Evolutionary conservation across 129 eudicot species (phyloP), one percentile per base, ranked within the genome.

Genomic region (Lonicera japonica): DNA sequence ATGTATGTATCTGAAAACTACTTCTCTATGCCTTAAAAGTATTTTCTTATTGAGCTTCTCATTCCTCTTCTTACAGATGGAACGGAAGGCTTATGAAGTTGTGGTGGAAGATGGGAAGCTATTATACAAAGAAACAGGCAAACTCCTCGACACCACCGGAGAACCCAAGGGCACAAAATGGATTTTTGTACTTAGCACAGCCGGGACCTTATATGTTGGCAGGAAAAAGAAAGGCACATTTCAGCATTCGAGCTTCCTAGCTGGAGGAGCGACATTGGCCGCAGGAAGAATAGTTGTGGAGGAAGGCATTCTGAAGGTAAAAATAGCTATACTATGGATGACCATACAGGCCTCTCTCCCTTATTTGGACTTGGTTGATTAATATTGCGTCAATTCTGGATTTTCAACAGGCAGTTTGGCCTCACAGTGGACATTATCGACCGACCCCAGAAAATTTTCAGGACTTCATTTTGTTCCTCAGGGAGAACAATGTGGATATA

Each of bases 341-440:
- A n/a, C n/a, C n/a, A n/a, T n/a, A n/a, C n/a, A n/a, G n/a, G n/a
- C n/a, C n/a, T n/a, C n/a, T n/a, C n/a, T n/a, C n/a, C n/a, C n/a
- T n/a, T n/a, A n/a, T n/a, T n/a, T n/a, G n/a, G n/a, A n/a, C n/a
- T n/a, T n/a, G n/a, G n/a, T n/a, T n/a, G n/a, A n/a, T n/a, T n/a
- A n/a, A n/a, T n/a, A n/a, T n/a, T n/a, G n/a, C n/a, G n/a, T n/a
- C n/a, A n/a, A n/a, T n/a, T n/a, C n/a, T n/a, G n/a, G n/a, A n/a
- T n/a, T n/a, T n/a, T n/a, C n/a, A n/a, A n/a, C n/a, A n/a, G 96
- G 95, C 90, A 69, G 86, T 94, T 54, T 94, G 99, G 99, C 99
- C 96, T 79, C 92, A 94, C 75, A 94, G 99, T 55, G 96, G 99
- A 12, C 99, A 94, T 68, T 94, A 88, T 65, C 82, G 75, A 23